Evolutionary conservation across 768 basidiomycete genomes (phyloP).

Genomic region (Pleurotus platypus): DNA sequence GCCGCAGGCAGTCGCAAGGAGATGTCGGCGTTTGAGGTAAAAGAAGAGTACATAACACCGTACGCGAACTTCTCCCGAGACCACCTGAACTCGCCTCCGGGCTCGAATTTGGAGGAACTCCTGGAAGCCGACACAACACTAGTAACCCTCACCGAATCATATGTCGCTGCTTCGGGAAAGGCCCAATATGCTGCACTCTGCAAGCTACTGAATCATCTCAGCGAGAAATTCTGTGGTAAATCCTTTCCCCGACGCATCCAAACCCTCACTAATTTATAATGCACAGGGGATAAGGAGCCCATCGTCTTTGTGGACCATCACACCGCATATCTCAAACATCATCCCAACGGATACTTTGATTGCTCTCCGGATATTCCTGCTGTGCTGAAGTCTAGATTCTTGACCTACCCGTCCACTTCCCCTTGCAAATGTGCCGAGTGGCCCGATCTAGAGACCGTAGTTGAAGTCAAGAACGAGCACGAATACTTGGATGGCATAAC

Average conservation of each 20-base stretch:
- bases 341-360: not conserved
- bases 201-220: not conserved
- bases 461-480: not conserved
- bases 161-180: not conserved
- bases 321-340: not conserved
- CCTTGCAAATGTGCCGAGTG: not conserved
- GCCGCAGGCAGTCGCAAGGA: not conserved
- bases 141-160: not conserved
- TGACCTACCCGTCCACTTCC: not conserved
- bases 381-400: not conserved
- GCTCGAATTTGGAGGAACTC: not conserved
- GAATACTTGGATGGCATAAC: not conserved
- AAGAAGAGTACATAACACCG: not conserved
- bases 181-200: not conserved
- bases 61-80: not conserved
- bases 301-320: not conserved
- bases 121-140: not conserved
- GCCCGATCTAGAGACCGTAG: not conserved
- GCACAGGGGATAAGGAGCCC: not conserved
- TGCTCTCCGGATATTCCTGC: not conserved
- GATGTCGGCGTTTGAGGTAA: not conserved
- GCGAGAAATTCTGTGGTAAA: not conserved
- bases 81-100: not conserved
- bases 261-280: not conserved
- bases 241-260: not conserved